Conservation (phyloP, 352 stramenopile genomes). For the Globisporangium polare region DNA sequence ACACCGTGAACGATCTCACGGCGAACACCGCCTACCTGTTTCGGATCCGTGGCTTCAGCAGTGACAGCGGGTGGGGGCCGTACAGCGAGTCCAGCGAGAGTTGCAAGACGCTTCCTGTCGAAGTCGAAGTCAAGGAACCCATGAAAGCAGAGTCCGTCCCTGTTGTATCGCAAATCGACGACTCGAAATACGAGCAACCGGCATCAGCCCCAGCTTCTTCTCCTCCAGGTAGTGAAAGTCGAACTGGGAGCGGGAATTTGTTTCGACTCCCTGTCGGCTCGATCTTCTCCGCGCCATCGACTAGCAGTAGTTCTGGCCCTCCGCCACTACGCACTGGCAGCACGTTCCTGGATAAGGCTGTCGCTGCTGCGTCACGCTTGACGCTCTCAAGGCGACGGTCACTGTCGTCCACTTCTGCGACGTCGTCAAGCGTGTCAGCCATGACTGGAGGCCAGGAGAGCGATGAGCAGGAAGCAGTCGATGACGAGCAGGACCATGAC, state of each 20-base stretch:
- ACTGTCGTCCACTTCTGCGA: conserved; percentile 24
- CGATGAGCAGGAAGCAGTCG: conserved; percentile 12
- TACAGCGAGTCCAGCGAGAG: conserved; percentile 70
- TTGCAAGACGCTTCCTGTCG: conserved; percentile 40
- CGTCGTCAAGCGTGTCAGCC: conserved; percentile 9
- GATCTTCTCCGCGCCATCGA: conserved; percentile 10
- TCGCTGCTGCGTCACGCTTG: conserved; percentile 57
- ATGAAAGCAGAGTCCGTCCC: conserved; percentile 2
- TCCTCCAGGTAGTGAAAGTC: neutral
- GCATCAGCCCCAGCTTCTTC: neutral
- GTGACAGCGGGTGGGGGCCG: conserved; percentile 58
- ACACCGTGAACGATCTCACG: conserved; percentile 47
- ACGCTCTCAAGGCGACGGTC: conserved; percentile 24
- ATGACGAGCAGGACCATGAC: conserved; percentile 10
- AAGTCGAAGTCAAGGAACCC: conserved; percentile 9
- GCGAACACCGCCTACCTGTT: conserved; percentile 69
- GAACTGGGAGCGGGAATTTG: conserved; percentile 16
- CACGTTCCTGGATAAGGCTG: conserved; percentile 67
- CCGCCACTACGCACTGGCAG: conserved; percentile 52
- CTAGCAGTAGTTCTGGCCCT: conserved; percentile 5
- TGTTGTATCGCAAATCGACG: conserved; percentile 1
- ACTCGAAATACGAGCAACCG: conserved; percentile 8
- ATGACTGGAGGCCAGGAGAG: conserved; percentile 5
- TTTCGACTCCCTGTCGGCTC: conserved; percentile 16
- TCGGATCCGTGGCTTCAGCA: conserved; percentile 53